Evolutionary conservation across 2,329 filamentous ascomycete species (phyloP).

Genomic region (Pseudogymnoascus sp.): DNA sequence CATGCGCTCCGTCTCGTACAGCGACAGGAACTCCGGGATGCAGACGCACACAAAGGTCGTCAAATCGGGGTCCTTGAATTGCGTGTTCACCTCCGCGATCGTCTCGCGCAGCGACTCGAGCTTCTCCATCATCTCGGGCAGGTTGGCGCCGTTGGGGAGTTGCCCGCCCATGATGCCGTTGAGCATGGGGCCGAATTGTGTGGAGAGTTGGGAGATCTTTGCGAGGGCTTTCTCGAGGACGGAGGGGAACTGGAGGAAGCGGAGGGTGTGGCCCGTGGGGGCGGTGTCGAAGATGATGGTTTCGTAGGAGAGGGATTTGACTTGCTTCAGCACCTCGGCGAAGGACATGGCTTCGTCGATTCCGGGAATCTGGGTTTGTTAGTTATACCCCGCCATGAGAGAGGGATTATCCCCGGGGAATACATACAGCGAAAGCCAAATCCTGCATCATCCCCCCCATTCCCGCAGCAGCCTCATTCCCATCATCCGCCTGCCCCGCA

Average conservation of each 20-base stretch:
- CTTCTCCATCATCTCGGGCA: conserved; percentile 88
- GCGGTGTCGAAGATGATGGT: conserved; percentile 99
- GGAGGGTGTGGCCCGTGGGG: conserved; percentile 93
- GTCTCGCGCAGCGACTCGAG: conserved; percentile 89
- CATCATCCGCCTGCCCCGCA: conserved; percentile 66
- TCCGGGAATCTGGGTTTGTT: conserved; percentile 70
- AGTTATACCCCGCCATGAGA: not conserved
- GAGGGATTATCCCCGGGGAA: not conserved
- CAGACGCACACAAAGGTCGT: conserved; percentile 98
- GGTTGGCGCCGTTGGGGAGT: conserved; percentile 85
- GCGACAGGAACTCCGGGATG: conserved; percentile 90
- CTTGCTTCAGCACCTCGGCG: conserved; percentile 97
- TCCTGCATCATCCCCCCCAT: conserved; percentile 99
- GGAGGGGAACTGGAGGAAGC: conserved; percentile 96
- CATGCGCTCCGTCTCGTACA: conserved; percentile 99
- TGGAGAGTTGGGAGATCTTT: conserved; percentile 88
- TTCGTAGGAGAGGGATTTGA: conserved; percentile 97
- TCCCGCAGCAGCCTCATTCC: conserved; percentile 61
- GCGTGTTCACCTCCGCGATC: conserved; percentile 90
- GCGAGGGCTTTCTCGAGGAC: conserved; percentile 98
- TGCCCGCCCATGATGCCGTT: conserved; percentile 75
- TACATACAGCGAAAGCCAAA: conserved; percentile 79
- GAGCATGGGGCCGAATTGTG: conserved; percentile 91
- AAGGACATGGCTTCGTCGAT: conserved; percentile 99
- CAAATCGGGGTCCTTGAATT: conserved; percentile 94